Percentiles rank a stretch among this genome's conserved stretches.
These are phyloP conservation scores for Nemania serpens DNA, from an alignment of 2,329 filamentous ascomycete species.

Conservation along the genomic window DNA sequence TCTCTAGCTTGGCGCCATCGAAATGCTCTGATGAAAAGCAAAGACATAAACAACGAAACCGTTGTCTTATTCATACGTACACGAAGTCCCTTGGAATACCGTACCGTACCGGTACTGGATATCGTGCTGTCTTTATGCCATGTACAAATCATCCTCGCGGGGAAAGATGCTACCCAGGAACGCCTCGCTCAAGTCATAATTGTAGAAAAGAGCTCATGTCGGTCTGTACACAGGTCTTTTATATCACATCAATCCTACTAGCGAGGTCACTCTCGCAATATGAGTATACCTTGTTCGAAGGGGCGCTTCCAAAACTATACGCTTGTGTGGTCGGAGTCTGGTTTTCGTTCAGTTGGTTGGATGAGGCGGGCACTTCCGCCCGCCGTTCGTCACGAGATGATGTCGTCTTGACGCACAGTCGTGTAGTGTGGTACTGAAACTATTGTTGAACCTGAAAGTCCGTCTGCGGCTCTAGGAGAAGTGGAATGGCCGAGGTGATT, in stretches of 20 bases:
- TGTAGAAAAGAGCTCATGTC: constrained; percentile 5
- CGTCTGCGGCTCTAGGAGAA: constrained; percentile 23
- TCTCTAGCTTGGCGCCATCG: constrained; percentile 1
- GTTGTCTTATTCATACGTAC: not conserved
- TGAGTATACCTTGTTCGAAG: constrained; percentile 15
- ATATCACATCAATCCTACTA: not conserved
- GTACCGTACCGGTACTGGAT: not conserved
- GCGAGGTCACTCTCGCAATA: constrained; percentile 25
- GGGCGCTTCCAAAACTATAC: constrained; percentile 15
- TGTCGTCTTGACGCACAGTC: constrained; percentile 10
- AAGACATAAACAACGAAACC: not conserved
- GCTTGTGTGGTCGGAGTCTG: constrained; percentile 26
- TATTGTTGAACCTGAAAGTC: constrained; percentile 24
- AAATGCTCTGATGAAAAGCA: constrained; percentile 10
- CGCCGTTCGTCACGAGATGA: constrained; percentile 22
- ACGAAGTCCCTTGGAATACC: not conserved
- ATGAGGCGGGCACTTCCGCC: constrained; percentile 27
- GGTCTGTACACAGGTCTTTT: not conserved
- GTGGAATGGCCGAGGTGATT: constrained; percentile 10
- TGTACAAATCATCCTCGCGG: not conserved
- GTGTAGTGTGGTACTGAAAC: constrained; percentile 8
- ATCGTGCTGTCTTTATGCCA: not conserved
- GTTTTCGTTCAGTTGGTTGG: constrained; percentile 22
- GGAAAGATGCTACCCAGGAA: constrained; percentile 12
- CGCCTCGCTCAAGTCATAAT: constrained; percentile 18